These are phyloP conservation scores for Acorus gramineus DNA, from an alignment of 106 monocot genomes.

Conservation along the genomic window DNA sequence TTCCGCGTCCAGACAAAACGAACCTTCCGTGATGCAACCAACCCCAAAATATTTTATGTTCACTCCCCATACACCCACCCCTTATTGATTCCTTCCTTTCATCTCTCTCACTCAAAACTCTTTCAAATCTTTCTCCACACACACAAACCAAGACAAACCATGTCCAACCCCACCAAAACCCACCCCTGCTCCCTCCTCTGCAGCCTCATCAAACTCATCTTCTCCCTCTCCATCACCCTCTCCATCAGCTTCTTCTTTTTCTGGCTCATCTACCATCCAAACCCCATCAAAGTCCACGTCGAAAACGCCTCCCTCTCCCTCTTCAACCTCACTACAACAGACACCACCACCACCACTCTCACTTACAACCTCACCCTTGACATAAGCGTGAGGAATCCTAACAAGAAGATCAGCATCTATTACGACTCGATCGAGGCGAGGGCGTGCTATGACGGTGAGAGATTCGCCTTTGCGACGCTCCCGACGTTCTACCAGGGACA, in stretches of 20 bases:
- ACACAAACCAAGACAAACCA: too few relatives aligned
- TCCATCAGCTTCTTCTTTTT: constrained; percentile 23
- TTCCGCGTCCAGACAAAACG: too few relatives aligned
- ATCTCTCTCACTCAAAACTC: too few relatives aligned
- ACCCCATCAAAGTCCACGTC: constrained; percentile 17
- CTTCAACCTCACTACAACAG: constrained; percentile 15
- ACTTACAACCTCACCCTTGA: constrained; percentile 16
- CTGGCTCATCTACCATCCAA: constrained; percentile 9
- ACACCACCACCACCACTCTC: constrained; percentile 6
- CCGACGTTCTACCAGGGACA: constrained; percentile 12
- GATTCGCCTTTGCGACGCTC: not conserved
- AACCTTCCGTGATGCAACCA: too few relatives aligned
- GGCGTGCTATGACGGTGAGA: constrained; percentile 2
- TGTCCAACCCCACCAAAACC: too few relatives aligned
- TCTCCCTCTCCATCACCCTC: constrained; percentile 15
- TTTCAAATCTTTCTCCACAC: too few relatives aligned
- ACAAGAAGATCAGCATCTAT: constrained; percentile 8
- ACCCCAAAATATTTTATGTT: too few relatives aligned
- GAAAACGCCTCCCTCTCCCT: constrained; percentile 9
- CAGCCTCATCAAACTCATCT: constrained; percentile 1
- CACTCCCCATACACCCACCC: too few relatives aligned
- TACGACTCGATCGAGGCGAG: constrained; percentile 7
- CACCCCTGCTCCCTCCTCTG: constrained; percentile 8
- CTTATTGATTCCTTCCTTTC: too few relatives aligned
- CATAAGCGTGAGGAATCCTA: constrained; percentile 21